A percentile compares a stretch with the other conserved stretches of the same genome.
These are phyloP conservation scores for Sodiomyces alkalinus DNA, from an alignment of 2,329 filamentous ascomycete species.

Conservation along the genomic window DNA sequence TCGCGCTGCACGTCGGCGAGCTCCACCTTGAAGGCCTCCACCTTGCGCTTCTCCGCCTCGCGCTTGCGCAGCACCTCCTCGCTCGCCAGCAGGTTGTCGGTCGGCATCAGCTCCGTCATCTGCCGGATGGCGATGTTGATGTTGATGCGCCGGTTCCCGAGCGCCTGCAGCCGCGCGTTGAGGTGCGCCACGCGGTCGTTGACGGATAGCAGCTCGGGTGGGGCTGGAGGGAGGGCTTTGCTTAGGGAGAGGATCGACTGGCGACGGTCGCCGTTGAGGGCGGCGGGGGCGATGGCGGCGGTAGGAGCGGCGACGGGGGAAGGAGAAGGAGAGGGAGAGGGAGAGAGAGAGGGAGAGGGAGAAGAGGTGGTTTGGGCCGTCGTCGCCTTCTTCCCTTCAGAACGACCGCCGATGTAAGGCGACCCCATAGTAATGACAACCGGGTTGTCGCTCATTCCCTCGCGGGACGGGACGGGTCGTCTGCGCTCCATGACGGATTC, in stretches of 20 bases:
- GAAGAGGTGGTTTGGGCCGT: no score
- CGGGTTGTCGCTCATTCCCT: no score
- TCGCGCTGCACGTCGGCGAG: constrained; percentile 59
- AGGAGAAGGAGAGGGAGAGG: no score
- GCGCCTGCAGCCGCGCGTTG: constrained; percentile 47
- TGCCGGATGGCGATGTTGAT: constrained; percentile 59
- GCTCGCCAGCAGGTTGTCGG: constrained; percentile 51
- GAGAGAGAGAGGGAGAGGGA: no score
- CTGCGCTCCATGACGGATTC: constrained; percentile 23
- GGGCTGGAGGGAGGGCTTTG: constrained; percentile 47
- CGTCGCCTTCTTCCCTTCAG: no score
- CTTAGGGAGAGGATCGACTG: constrained; percentile 23
- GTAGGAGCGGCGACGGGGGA: no score
- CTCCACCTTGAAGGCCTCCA: constrained; percentile 49
- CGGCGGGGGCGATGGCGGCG: constrained; percentile 1
- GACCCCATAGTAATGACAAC: no score
- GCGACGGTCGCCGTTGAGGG: constrained; percentile 5
- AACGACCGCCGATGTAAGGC: no score
- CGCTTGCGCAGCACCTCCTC: constrained; percentile 44
- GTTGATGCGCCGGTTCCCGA: constrained; percentile 54
- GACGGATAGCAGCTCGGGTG: constrained; percentile 39
- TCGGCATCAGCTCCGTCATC: constrained; percentile 64
- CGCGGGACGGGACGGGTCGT: constrained; percentile 18
- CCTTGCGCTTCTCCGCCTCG: constrained; percentile 45
- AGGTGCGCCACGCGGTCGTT: constrained; percentile 52